These are phyloP conservation scores for Avena atlantica DNA, from an alignment of 176 grass and related monocot genomes.

Conservation along the genomic window DNA sequence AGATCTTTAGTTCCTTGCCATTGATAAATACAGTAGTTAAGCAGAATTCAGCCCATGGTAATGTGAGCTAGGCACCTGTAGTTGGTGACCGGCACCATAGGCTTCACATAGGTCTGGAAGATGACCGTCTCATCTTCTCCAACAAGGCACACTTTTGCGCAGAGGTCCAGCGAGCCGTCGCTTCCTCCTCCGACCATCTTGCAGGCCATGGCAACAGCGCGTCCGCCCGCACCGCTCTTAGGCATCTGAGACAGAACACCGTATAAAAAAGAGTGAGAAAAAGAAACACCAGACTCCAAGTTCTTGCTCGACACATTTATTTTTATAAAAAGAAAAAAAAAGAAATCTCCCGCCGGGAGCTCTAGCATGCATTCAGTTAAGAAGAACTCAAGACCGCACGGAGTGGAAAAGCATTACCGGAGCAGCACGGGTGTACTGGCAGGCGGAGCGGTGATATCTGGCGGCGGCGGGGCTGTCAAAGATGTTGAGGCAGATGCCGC, in stretches of 20 bases:
- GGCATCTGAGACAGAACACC: constrained; percentile 55
- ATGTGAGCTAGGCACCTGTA: constrained; percentile 56
- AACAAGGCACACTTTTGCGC: constrained; percentile 69
- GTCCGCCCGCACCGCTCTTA: constrained; percentile 49
- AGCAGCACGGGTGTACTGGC: constrained; percentile 74
- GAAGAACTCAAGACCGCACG: neutral
- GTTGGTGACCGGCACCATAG: constrained; percentile 67
- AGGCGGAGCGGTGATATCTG: constrained; percentile 64
- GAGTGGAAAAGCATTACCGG: constrained; percentile 43
- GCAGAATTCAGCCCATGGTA: neutral
- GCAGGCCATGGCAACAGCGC: constrained; percentile 68
- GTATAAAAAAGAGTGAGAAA: neutral
- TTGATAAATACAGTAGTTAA: neutral
- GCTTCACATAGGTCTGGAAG: constrained; percentile 82
- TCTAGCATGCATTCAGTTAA: neutral
- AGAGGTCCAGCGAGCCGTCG: constrained; percentile 76
- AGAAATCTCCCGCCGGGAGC: neutral
- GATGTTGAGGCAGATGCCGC: constrained; percentile 80
- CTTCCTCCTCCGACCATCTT: constrained; percentile 84
- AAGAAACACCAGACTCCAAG: neutral
- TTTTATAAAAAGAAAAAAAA: too few species aligned
- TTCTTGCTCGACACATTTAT: neutral
- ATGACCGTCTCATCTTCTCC: constrained; percentile 79
- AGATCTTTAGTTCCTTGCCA: neutral
- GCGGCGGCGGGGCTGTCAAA: constrained; percentile 64